phyloP scores from a whole-genome alignment of 768 basidiomycete genomes.

The Calocybe cyanea region DNA sequence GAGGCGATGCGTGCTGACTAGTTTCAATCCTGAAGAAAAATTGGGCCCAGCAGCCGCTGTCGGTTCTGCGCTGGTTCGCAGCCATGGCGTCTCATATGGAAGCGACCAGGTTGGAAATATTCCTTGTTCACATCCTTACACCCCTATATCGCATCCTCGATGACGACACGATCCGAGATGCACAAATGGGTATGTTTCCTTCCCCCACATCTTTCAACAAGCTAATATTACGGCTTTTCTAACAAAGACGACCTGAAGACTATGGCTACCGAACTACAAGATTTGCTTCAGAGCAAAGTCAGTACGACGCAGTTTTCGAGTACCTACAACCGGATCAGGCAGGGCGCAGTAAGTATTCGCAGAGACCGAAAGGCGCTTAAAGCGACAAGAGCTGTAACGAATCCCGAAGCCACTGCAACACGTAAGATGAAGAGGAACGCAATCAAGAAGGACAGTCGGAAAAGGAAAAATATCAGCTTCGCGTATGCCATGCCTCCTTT shows the following conservation, averaged over 20 bases:
- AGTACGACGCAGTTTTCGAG: constrained; percentile 81
- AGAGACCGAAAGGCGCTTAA: constrained; percentile 67
- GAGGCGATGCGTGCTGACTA: constrained; percentile 4
- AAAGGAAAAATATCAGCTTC: constrained; percentile 63
- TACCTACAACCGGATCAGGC: constrained; percentile 78
- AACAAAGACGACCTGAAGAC: constrained; percentile 78
- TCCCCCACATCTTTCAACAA: not conserved
- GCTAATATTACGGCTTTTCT: too few relatives aligned
- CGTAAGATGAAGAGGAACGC: constrained; percentile 68
- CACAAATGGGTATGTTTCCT: constrained; percentile 63
- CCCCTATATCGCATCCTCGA: constrained; percentile 87
- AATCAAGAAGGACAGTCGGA: constrained; percentile 82
- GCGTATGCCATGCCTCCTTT: constrained; percentile 42
- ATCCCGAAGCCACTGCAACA: constrained; percentile 76
- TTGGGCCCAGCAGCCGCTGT: constrained; percentile 80
- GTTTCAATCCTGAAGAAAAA: constrained; percentile 45
- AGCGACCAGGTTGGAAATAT: constrained; percentile 50
- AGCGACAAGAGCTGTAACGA: constrained; percentile 55
- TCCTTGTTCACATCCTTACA: constrained; percentile 79
- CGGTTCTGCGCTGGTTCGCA: constrained; percentile 89
- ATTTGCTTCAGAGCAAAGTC: constrained; percentile 82
- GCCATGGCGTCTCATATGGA: constrained; percentile 81
- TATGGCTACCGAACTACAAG: constrained; percentile 78
- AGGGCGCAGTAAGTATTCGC: constrained; percentile 60
- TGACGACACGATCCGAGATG: constrained; percentile 78